Evolutionary conservation across 495 filamentous ascomycete genomes (phyloP), one percentile per base, ranked within the genome.

Genomic region (Lasiosphaeris hirsuta): DNA sequence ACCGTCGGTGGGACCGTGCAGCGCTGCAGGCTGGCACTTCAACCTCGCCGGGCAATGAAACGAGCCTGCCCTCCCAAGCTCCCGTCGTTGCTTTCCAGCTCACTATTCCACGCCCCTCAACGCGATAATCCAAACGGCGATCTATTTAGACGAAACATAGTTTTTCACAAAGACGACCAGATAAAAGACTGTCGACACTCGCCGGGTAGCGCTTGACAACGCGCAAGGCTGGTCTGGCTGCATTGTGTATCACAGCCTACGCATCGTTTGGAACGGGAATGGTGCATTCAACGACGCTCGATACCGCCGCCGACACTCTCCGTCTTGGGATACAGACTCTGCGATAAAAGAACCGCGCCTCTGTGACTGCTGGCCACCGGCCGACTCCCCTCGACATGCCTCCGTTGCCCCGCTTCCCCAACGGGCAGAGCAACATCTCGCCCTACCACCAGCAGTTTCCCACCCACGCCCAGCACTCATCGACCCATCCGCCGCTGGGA

Each of bases 361-460:
- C 23, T 9, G 13, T 10, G 7, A 23, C 46, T 33, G 17, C 18
- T 10, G 36, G 10, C 23, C 19, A 33, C 19, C 45, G 39, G 57
- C 17, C 10, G 43, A 43, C 50, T n/a, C 50, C 11, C 38, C 13
- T 18, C 35, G 42, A 48, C 63, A 71, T 71, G 69, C 65, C 69
- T 65, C 70, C 70, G 43, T 65, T 73, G 43, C 36, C 58, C 57
- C 58, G 70, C 44, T 73, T 69, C 59, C 67, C 62, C 40, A 63
- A 59, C 63, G 69, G 70, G 51, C 70, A 67, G 9, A 69, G 60
- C 38, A 54, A 62, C 51, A 69, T 78, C 53, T 69, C 73, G 15
- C 69, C 69, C 8, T 76, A 79, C 60, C 77, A 78, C 55, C 76
- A 78, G 45, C 75, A 77, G 42, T 79, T 75, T 47, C 69, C 74